Base-by-base conservation (phyloP, 495 filamentous ascomycete genomes). In the Delitschia confertaspora region DNA sequence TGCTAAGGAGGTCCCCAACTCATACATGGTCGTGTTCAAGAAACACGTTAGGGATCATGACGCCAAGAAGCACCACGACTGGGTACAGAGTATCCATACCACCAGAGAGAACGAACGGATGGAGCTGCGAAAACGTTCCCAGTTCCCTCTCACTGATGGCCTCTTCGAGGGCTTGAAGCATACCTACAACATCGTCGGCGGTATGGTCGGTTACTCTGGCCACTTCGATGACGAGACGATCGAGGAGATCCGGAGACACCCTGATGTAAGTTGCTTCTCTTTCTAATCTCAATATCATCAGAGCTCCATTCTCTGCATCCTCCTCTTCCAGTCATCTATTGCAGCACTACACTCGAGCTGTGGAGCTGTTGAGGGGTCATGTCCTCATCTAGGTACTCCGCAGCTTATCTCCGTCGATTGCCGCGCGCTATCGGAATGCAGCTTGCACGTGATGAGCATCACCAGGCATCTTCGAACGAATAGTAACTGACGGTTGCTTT, bases 21-120 rank as follows among this genome's bases (percentile, higher is more conserved):
- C 85, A 27, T 99, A 96, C 65, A 95, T 99, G 66, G 68, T 99
- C 67, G 85, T 93, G 52, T 95, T 99, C 77, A 96, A 99, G 79
- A 83, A 89, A 65, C 86, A 95, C 61, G 82, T 99, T 41, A 69
- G 70, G 45, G 64, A 78, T 18, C 66, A 67, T 14, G 69, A 75
- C 38, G 85, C 82, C 9, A 62, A 73, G 18, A 74, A 72, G 53
- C 93, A 99, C 61, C 88, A 94, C 60, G 76, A 63, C 62, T 99
- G 93, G 93, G 81, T 99, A 57, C 79, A 93, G 70, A 75, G 84
- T 67, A 73, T 93, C 56, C 83, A 91, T 61, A 54, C 67, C 29
- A 60, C 78, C 41, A 69, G 64, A 49, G 70, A 82, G 63, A 59
- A 68, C 33, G 47, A 49, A 13, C 79, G 76, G 48, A 72, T 72